phyloP scores from a whole-genome alignment of 1,284 basidiomycete genomes.

The Ganoderma sinense region DNA sequence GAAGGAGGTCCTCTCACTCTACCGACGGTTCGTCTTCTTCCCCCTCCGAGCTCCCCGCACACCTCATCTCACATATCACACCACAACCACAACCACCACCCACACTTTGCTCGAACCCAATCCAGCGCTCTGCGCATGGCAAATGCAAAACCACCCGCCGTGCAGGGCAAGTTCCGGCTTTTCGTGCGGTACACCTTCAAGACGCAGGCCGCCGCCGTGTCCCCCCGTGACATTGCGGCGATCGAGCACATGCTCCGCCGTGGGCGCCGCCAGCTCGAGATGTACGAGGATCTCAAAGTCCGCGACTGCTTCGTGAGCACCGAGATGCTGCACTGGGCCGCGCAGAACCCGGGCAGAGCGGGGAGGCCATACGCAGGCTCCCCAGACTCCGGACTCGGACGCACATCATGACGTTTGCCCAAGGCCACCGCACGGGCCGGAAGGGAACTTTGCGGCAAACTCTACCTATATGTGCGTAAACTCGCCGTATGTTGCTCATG shows the following conservation, averaged over 20 bases:
- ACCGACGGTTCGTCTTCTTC: slow-evolving; percentile 59
- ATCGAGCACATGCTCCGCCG: slow-evolving; percentile 79
- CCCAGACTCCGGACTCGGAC: not conserved
- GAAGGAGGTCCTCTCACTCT: slow-evolving; percentile 73
- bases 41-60: slow-evolving; percentile 1
- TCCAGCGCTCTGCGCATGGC: slow-evolving; percentile 78
- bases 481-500: not conserved
- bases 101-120: not conserved
- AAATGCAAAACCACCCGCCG: slow-evolving; percentile 63
- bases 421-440: not conserved
- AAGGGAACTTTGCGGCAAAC: not conserved
- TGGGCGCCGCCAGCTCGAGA: slow-evolving; percentile 69
- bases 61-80: not conserved
- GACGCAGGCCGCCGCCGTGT: slow-evolving; percentile 63
- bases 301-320: slow-evolving; percentile 76
- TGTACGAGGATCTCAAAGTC: slow-evolving; percentile 70
- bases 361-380: not conserved
- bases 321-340: slow-evolving; percentile 71
- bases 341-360: slow-evolving; percentile 28
- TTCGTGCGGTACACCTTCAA: slow-evolving; percentile 75
- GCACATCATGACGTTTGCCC: not conserved
- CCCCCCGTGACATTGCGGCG: slow-evolving; percentile 67
- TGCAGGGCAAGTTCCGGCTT: slow-evolving; percentile 69
- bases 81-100: not conserved
- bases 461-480: not conserved